Base-by-base conservation (phyloP, 2,329 filamentous ascomycete genomes). In the Cryphonectria carpinicola region DNA sequence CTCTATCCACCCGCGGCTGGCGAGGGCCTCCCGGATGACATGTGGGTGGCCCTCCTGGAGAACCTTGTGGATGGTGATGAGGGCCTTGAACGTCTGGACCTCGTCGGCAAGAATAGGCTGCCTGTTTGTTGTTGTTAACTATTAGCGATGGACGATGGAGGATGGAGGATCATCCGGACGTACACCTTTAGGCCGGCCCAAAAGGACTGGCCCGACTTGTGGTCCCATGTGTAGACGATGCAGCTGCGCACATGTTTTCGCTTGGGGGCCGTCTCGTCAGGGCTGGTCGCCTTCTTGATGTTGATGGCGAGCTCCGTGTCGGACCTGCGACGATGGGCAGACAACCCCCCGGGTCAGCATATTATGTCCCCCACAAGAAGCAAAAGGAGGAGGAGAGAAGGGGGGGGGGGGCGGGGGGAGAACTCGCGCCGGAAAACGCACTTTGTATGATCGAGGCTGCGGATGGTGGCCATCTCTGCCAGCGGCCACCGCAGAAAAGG, bases 111-210 rank as follows among this genome's bases (percentile, higher is more conserved):
- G 89, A 78, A 99, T 94, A n/a, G 96, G 96, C 84, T 98, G 95
- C 78, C 93, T 97, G 76, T 56, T 73, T 52, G 69, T n/a, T n/a
- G n/a, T n/a, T n/a, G n/a, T n/a, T n/a, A n/a, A 39, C 37, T 6
- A 10, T 39, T 39, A 39, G 37, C 37, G 37, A 39, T 1, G 37
- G 35, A 32, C n/a, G 54, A 35, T 32, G 25, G 32, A 32, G 32
- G n/a, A 25, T 8, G 54, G 17, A 37, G 28, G n/a, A n/a, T n/a
- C n/a, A n/a, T n/a, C n/a, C n/a, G n/a, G n/a, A n/a, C n/a, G n/a
- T n/a, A 97, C 92, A 98, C 95, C 89, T 99, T 99, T 88, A 99
- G 97, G 80, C 95, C 95, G 70, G 93, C 90, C 96, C 96, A 99
- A 82, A 99, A 99, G 79, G 95, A 93, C 79, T 90, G 87, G 58